phyloP scores from a whole-genome alignment of 192 early-diverging fungal species.

The Coemansia sp. region DNA sequence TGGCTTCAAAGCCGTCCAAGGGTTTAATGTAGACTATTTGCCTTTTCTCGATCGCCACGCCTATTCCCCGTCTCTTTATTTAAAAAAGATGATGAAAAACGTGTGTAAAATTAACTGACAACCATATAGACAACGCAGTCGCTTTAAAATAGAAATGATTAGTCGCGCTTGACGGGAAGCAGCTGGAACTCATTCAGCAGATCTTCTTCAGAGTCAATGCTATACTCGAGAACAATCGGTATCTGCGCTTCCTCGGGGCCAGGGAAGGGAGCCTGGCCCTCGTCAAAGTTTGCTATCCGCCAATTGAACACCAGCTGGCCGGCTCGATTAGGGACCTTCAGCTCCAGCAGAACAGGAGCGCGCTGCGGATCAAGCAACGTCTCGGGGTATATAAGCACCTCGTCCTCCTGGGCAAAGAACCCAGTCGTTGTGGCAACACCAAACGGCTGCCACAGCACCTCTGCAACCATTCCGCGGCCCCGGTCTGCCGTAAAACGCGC shows the following conservation, averaged over 20 bases:
- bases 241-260: slow-evolving; percentile 36
- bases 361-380: slow-evolving; percentile 42
- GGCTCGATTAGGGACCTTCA: slow-evolving; percentile 37
- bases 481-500: slow-evolving; percentile 40
- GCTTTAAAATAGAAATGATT: background rate
- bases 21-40: too few relatives aligned
- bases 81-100: background rate
- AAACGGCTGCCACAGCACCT: slow-evolving; percentile 32
- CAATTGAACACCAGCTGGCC: slow-evolving; percentile 40
- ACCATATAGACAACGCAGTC: too few relatives aligned
- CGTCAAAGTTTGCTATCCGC: slow-evolving; percentile 49
- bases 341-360: slow-evolving; percentile 41
- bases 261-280: slow-evolving; percentile 50
- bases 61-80: too few relatives aligned
- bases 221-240: slow-evolving; percentile 45
- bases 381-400: slow-evolving; percentile 40
- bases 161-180: slow-evolving; percentile 27
- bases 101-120: background rate
- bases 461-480: slow-evolving; percentile 43
- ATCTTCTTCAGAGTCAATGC: slow-evolving; percentile 38
- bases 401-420: slow-evolving; percentile 17
- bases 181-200: slow-evolving; percentile 28
- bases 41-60: too few relatives aligned
- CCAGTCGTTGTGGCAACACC: slow-evolving; percentile 4
- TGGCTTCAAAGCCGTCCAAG: too few relatives aligned